Evolutionary conservation across 805 yeast genomes (phyloP).

Genomic region (Wickerhamomyces subpelliculosus): DNA sequence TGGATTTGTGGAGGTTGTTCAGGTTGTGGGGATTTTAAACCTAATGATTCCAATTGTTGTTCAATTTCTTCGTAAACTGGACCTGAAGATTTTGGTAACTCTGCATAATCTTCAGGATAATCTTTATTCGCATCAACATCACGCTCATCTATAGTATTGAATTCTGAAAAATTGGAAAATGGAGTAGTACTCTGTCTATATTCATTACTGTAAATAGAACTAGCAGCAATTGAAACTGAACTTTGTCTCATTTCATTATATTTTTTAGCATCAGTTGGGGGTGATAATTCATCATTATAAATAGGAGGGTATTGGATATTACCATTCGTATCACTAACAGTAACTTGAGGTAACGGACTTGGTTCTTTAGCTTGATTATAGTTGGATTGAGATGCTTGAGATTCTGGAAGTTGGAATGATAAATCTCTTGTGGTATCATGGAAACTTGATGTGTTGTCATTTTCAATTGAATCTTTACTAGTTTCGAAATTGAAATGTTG

Average conservation of each 20-base stretch:
- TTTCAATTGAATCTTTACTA: background rate
- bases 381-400: background rate
- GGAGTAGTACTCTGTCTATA: background rate
- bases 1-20: slow-evolving; percentile 6
- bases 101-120: slow-evolving; percentile 1
- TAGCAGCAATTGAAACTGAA: slow-evolving; percentile 1
- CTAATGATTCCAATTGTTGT: slow-evolving; percentile 12
- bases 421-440: background rate
- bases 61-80: slow-evolving; percentile 14
- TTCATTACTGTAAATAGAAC: background rate
- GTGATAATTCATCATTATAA: background rate
- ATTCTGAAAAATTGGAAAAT: background rate
- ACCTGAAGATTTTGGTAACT: slow-evolving; percentile 2
- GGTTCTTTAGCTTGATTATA: too few relatives aligned
- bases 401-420: background rate
- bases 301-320: background rate
- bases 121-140: background rate
- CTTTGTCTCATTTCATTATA: background rate
- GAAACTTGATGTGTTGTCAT: background rate
- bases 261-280: background rate
- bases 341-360: background rate
- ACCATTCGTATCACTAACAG: background rate
- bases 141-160: background rate
- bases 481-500: slow-evolving; percentile 1
- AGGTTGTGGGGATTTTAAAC: slow-evolving; percentile 3